Evolutionary conservation across 257 asterid genomes (phyloP).

Genomic region (Euphrasia confusa): DNA sequence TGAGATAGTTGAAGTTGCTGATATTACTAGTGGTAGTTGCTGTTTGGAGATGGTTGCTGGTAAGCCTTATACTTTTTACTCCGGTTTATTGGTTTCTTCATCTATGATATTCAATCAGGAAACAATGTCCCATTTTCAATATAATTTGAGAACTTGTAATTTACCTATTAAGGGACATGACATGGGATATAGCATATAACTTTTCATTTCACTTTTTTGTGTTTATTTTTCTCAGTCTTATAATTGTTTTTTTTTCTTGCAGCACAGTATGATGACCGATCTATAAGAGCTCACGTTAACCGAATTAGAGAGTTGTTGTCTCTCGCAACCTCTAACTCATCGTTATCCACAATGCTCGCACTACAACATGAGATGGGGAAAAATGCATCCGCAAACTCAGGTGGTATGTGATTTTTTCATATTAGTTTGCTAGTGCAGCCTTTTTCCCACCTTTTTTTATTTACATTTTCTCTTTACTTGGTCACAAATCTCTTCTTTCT

Average conservation of each 20-base stretch:
- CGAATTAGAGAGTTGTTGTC: slow-evolving; percentile 88
- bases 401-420: slow-evolving; percentile 42
- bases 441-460: not conserved
- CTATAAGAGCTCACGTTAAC: slow-evolving; percentile 88
- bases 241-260: slow-evolving; percentile 36
- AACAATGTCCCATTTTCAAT: not conserved
- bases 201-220: slow-evolving; percentile 5
- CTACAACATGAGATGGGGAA: slow-evolving; percentile 59
- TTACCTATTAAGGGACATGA: not conserved
- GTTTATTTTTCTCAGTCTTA: slow-evolving; percentile 5
- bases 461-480: slow-evolving; percentile 6
- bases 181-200: not conserved
- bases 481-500: slow-evolving; percentile 20
- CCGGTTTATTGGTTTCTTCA: slow-evolving; percentile 18
- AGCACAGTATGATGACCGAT: slow-evolving; percentile 94
- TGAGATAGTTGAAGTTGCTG: slow-evolving; percentile 92
- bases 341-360: slow-evolving; percentile 80
- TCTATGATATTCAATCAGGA: not conserved
- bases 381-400: slow-evolving; percentile 43
- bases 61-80: slow-evolving; percentile 23
- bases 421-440: slow-evolving; percentile 4
- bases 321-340: slow-evolving; percentile 73
- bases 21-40: slow-evolving; percentile 80
- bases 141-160: slow-evolving; percentile 1
- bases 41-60: slow-evolving; percentile 92